A percentile compares a stretch with the other conserved stretches of the same genome.
These are phyloP conservation scores for Lasiodiplodia gonubiensis DNA, from an alignment of 2,329 filamentous ascomycete genomes.

Conservation along the genomic window DNA sequence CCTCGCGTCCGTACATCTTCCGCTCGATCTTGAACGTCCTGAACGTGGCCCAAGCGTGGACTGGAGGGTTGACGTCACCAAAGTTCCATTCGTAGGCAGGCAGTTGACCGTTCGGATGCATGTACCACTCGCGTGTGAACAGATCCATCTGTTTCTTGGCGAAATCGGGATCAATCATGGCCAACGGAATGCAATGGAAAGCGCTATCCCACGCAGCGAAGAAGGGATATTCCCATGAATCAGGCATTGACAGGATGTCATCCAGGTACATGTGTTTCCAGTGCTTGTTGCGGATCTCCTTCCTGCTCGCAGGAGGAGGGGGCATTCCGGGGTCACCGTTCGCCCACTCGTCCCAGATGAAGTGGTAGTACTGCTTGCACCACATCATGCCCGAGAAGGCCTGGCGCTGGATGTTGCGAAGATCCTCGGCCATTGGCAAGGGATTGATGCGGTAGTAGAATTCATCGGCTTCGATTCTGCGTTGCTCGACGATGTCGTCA, in stretches of 20 bases:
- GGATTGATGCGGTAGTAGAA: constrained; percentile 95
- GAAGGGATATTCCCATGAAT: constrained; percentile 98
- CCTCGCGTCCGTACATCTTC: constrained; percentile 93
- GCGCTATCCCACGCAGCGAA: constrained; percentile 97
- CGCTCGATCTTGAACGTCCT: constrained; percentile 97
- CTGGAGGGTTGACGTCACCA: constrained; percentile 93
- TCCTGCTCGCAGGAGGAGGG: constrained; percentile 79
- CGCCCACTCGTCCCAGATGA: constrained; percentile 97
- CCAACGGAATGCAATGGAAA: constrained; percentile 93
- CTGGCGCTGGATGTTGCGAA: constrained; percentile 93
- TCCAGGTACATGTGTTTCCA: constrained; percentile 97
- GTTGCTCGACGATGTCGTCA: constrained; percentile 86
- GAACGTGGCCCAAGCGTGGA: constrained; percentile 96
- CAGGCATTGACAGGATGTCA: constrained; percentile 95
- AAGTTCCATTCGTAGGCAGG: constrained; percentile 98
- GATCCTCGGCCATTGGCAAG: constrained; percentile 88
- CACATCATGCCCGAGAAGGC: constrained; percentile 97
- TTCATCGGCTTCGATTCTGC: constrained; percentile 89
- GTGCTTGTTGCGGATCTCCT: constrained; percentile 80
- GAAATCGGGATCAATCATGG: constrained; percentile 97
- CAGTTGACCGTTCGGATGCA: constrained; percentile 94
- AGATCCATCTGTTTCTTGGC: constrained; percentile 97
- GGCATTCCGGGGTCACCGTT: constrained; percentile 90
- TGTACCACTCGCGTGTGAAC: constrained; percentile 98
- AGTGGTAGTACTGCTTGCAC: constrained; percentile 97